Base-by-base conservation (phyloP, 2,329 filamentous ascomycete genomes). In the Microsporum audouinii region DNA sequence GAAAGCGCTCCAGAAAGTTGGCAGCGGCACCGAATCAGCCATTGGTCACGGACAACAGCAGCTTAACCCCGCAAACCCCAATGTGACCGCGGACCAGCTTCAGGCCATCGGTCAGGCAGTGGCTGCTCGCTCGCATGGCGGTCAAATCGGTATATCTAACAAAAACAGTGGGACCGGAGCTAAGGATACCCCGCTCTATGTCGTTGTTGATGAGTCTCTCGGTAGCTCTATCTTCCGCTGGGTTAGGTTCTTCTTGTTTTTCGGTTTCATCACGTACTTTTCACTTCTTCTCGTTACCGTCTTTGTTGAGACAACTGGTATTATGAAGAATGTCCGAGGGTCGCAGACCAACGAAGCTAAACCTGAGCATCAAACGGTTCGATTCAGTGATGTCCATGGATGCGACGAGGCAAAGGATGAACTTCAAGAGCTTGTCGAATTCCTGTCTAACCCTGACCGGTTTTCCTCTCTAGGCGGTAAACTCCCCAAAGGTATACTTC, bases 351-450 rank as follows among this genome's bases (percentile, higher is more conserved):
- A 88, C 63, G 91, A 99, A 75, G 91, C 91, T 63, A 92, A 95
- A 72, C 87, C 94, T 5, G 89, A 97, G 73, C 86, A 91, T 68
- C 94, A 99, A 73, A 96, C 84, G 62, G 91, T 91, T 23, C 86
- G 89, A 55, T 99, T 99, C 77, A 82, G 82, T 62, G 94, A 99
- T 72, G 94, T 99, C 5, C 94, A 99, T 71, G 94, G 94, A 59
- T 97, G 92, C 67, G 91, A 97, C 65, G 95, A 99, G 75, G 94
- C 94, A 65, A 99, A 97, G 78, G 95, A 99, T 69, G 94, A 99
- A 74, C 83, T 99, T 2, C 89, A 95, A 74, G 94, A 99, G 75
- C 84, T 99, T 59, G 92, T 99, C 56, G 94, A 99, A 68, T 99
- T 99, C 69, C 77, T 99, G 66, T 88, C 91, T 75, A 91, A 92